phyloP scores from a whole-genome alignment of 2,329 filamentous ascomycete genomes.

The Diaporthe ampelina region DNA sequence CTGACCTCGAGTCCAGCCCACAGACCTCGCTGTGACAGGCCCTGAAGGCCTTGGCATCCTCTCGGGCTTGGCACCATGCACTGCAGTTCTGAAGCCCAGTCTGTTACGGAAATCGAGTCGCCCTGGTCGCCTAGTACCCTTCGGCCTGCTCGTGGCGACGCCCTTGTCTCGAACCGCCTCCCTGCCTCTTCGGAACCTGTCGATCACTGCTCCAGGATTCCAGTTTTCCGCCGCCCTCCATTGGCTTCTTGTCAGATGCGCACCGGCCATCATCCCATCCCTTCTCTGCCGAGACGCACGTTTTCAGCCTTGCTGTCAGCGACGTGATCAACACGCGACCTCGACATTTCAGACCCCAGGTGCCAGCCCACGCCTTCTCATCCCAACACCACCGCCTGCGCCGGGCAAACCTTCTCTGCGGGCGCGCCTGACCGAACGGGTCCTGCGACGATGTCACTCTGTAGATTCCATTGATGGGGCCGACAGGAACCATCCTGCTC shows the following conservation, averaged over 20 bases:
- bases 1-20: background rate
- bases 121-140: background rate
- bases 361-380: background rate
- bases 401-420: background rate
- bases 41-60: conserved; percentile 17
- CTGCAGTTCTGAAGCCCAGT: conserved; percentile 37
- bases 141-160: conserved; percentile 9
- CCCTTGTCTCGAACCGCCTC: conserved; percentile 32
- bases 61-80: conserved; percentile 32
- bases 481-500: conserved; percentile 12
- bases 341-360: conserved; percentile 4
- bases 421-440: background rate
- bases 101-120: conserved; percentile 37
- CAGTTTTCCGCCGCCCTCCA: conserved; percentile 10
- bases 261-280: conserved; percentile 30
- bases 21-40: conserved; percentile 29
- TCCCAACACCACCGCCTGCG: background rate
- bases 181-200: conserved; percentile 35
- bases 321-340: conserved; percentile 27
- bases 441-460: background rate
- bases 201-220: conserved; percentile 38
- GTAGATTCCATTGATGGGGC: background rate
- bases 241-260: conserved; percentile 19
- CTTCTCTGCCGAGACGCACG: conserved; percentile 24
- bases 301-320: conserved; percentile 33